These are phyloP conservation scores for Trichaptum fuscoviolaceum DNA, from an alignment of 768 basidiomycete genomes.

Conservation along the genomic window DNA sequence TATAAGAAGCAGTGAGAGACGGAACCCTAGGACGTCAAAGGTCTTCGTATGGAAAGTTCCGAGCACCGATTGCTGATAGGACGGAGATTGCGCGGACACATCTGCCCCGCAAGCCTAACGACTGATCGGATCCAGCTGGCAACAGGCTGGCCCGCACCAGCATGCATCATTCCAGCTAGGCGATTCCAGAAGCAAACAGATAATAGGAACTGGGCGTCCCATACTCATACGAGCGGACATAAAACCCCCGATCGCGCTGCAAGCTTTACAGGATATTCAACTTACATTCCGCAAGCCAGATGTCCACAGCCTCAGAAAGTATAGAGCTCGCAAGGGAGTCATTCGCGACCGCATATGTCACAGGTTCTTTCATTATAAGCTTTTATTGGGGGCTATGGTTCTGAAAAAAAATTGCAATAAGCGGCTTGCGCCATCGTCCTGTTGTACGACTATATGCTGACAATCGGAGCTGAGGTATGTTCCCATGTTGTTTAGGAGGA, in stretches of 20 bases:
- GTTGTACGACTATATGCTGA: background rate
- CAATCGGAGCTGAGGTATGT: background rate
- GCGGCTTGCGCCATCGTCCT: background rate
- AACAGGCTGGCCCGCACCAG: too few species aligned
- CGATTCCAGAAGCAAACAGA: too few species aligned
- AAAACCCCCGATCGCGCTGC: too few species aligned
- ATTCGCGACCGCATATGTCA: background rate
- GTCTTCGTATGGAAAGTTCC: background rate
- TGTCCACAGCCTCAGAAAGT: background rate
- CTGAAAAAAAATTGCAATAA: background rate
- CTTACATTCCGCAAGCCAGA: background rate
- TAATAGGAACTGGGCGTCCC: too few species aligned
- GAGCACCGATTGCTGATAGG: background rate
- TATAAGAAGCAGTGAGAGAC: too few species aligned
- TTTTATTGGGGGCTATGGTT: background rate
- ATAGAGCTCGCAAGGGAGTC: background rate
- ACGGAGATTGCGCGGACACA: background rate
- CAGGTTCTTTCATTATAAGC: background rate
- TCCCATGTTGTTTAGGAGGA: too few species aligned
- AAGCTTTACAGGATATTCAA: background rate
- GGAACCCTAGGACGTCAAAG: too few species aligned
- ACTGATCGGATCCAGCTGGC: too few species aligned
- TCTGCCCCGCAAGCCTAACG: too few species aligned
- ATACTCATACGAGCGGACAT: too few species aligned
- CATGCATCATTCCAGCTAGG: too few species aligned